Evolutionary conservation across 2,329 filamentous ascomycete species (phyloP), one percentile per base, ranked within the genome.

Genomic region (Sporothrix globosa): DNA sequence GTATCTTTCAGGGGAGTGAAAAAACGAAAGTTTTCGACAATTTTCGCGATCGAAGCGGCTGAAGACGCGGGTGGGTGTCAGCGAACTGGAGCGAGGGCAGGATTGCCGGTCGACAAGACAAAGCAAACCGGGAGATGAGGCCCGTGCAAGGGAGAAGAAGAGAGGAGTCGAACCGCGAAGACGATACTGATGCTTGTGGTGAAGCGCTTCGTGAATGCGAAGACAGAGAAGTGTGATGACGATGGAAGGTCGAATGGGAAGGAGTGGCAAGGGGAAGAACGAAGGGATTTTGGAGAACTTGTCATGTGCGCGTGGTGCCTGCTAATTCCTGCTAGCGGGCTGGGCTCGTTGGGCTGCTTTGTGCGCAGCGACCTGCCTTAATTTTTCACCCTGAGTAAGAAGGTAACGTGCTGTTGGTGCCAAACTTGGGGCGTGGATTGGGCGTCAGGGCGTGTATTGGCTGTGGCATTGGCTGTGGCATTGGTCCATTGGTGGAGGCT

Each of bases 291-390:
- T 56, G 68, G 66, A 21, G 67, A 30, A 48, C 44, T 30, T 67
- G 66, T 71, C 69, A 52, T 69, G 72, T 69, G 70, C 69, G 67
- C 53, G 69, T 69, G 39, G 69, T 70, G 60, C 67, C 69, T 21
- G 41, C 41, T 44, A 14, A 13, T 4, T 44, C 58, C 58, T 63
- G 58, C 58, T 46, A 63, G 58, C 58, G 58, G 58, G 39, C 27
- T 63, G 58, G 58, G 58, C 7, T 27, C 39, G 30, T 56, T 56
- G 27, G 56, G 56, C 27, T 63, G 58, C 58, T 63, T 39, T 61
- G 56, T 63, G 58, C 39, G 58, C 58, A 27, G 41, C 21, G 21
- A 27, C 46, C 11, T 44, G 41, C 41, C 41, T 9, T 50, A 44
- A 70, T 68, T 67, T 66, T 66, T 44, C 39, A 21, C n/a, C 58